These are phyloP conservation scores for Ogataea wickerhamii DNA, from an alignment of 805 yeast species.

Conservation along the genomic window DNA sequence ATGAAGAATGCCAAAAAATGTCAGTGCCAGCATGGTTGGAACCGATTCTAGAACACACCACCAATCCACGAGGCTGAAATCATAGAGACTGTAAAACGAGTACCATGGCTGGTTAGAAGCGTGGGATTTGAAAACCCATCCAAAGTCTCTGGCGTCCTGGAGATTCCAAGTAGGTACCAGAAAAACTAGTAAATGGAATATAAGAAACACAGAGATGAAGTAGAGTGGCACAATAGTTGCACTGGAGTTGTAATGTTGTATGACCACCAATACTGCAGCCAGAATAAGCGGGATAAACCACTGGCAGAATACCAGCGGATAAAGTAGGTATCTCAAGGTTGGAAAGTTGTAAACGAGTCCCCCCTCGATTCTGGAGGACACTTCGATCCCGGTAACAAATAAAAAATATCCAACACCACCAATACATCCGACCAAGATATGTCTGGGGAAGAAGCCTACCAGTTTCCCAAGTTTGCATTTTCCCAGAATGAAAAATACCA, in stretches of 20 bases:
- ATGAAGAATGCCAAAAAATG: constrained; percentile 92
- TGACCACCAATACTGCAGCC: constrained; percentile 54
- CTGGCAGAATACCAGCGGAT: constrained; percentile 45
- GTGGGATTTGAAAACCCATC: constrained; percentile 81
- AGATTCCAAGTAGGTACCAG: constrained; percentile 65
- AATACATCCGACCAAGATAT: constrained; percentile 92
- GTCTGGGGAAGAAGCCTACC: constrained; percentile 95
- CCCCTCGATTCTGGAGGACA: constrained; percentile 76
- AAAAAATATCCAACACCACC: constrained; percentile 98
- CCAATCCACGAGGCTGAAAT: constrained; percentile 75
- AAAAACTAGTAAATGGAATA: constrained; percentile 67
- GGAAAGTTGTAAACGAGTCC: constrained; percentile 60
- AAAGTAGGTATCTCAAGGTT: constrained; percentile 49
- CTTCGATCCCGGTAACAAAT: constrained; percentile 86
- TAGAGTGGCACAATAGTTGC: constrained; percentile 78
- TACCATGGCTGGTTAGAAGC: constrained; percentile 82
- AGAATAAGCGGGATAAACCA: constrained; percentile 71
- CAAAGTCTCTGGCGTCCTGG: constrained; percentile 57
- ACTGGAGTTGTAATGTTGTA: constrained; percentile 57
- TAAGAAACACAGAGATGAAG: constrained; percentile 64
- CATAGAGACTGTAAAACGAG: constrained; percentile 70
- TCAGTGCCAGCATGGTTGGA: constrained; percentile 93
- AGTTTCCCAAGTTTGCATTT: constrained; percentile 75
- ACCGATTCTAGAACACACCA: constrained; percentile 57
- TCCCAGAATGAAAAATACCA: constrained; percentile 74